A percentile compares a stretch with the other conserved stretches of the same genome.
These are phyloP conservation scores for Otatea glauca DNA, from an alignment of 176 grass and related monocot species.

Conservation along the genomic window DNA sequence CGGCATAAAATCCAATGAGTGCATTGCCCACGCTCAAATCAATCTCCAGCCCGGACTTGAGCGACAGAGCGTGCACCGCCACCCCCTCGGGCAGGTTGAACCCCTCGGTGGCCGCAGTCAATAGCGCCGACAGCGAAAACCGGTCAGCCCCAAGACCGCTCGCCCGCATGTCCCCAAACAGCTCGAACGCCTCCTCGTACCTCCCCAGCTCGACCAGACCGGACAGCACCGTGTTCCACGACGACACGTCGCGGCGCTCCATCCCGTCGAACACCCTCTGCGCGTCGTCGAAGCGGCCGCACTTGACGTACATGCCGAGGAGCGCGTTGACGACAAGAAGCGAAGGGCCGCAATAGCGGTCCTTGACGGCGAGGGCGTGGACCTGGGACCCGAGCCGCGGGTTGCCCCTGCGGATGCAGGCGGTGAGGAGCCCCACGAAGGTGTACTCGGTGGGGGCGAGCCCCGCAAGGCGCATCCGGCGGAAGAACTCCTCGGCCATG, in stretches of 20 bases:
- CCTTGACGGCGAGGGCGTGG: constrained; percentile 63
- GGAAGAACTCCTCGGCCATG: constrained; percentile 35
- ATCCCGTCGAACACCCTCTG: constrained; percentile 50
- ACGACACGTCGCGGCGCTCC: constrained; percentile 59
- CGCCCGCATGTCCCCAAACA: constrained; percentile 57
- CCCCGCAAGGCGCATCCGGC: constrained; percentile 47
- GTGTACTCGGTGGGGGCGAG: constrained; percentile 58
- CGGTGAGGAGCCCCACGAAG: constrained; percentile 68
- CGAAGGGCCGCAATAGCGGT: neutral
- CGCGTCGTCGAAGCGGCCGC: constrained; percentile 46
- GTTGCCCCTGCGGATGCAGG: constrained; percentile 56
- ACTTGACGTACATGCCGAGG: constrained; percentile 62
- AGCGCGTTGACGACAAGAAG: constrained; percentile 65
- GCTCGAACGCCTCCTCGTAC: constrained; percentile 65
- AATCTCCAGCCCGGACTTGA: constrained; percentile 66
- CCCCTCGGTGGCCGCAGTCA: constrained; percentile 50
- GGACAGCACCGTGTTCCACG: constrained; percentile 64
- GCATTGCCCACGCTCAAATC: constrained; percentile 67
- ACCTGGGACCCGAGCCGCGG: constrained; percentile 59
- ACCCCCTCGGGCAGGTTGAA: constrained; percentile 34
- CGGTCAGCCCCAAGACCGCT: constrained; percentile 40
- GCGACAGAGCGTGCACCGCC: constrained; percentile 62
- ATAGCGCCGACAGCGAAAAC: constrained; percentile 61
- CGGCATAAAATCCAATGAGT: constrained; percentile 60
- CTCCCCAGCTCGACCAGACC: constrained; percentile 58